phyloP scores from a whole-genome alignment of 306 rosid genomes.

The Lathyrus sativus region DNA sequence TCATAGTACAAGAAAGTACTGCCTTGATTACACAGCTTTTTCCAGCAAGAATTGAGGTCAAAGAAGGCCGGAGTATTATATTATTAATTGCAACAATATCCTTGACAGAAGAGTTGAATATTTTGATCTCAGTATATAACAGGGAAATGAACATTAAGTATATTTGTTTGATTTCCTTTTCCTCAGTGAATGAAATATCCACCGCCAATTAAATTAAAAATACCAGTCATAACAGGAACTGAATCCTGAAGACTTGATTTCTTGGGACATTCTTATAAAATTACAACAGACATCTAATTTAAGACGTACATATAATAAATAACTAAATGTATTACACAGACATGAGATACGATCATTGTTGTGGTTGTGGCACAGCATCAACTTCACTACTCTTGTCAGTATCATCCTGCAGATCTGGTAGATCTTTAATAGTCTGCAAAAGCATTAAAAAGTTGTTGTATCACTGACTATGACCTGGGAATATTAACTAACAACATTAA shows the following conservation, averaged over 20 bases:
- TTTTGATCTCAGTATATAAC: slow-evolving; percentile 1
- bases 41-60: background rate
- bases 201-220: background rate
- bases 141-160: background rate
- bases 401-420: slow-evolving; percentile 50
- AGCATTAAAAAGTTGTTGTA: slow-evolving; percentile 14
- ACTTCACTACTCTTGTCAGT: slow-evolving; percentile 25
- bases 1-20: no score
- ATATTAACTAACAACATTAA: background rate
- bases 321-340: slow-evolving; percentile 8
- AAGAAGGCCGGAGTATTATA: background rate
- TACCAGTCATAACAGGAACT: background rate
- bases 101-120: background rate
- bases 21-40: no score
- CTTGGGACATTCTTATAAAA: background rate
- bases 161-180: background rate
- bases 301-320: background rate
- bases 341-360: slow-evolving; percentile 28
- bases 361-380: slow-evolving; percentile 31
- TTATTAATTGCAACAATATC: background rate
- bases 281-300: slow-evolving; percentile 6
- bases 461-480: slow-evolving; percentile 1
- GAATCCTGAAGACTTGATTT: background rate
- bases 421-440: slow-evolving; percentile 60
- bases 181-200: background rate